These are phyloP conservation scores for Apophysomyces ossiformis DNA, from an alignment of 371 early-diverging fungal genomes.

Conservation along the genomic window DNA sequence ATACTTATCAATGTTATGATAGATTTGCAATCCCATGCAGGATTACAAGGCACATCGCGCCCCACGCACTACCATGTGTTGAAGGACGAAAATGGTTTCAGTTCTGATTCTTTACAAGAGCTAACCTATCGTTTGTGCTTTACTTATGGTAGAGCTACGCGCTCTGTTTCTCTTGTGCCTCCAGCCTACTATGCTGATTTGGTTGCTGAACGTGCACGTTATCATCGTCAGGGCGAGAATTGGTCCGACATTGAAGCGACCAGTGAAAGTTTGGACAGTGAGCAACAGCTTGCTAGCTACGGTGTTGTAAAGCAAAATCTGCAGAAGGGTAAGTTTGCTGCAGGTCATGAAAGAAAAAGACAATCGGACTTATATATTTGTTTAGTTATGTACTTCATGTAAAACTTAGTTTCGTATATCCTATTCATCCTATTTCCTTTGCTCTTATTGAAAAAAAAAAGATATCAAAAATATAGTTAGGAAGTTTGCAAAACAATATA, in stretches of 20 bases:
- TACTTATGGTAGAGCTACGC: constrained; percentile 82
- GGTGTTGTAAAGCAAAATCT: constrained; percentile 42
- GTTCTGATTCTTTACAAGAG: constrained; percentile 73
- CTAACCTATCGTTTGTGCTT: constrained; percentile 87
- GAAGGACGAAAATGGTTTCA: constrained; percentile 80
- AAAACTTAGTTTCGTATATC: neutral
- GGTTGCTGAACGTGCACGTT: constrained; percentile 77
- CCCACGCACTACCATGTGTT: constrained; percentile 87
- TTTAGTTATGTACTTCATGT: constrained; percentile 29
- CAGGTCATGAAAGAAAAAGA: constrained; percentile 7
- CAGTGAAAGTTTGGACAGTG: constrained; percentile 31
- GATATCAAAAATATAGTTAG: too few relatives aligned
- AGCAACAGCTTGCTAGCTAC: constrained; percentile 35
- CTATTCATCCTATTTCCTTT: too few relatives aligned
- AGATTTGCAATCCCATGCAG: constrained; percentile 83
- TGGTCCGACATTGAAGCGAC: constrained; percentile 42
- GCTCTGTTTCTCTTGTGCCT: constrained; percentile 78
- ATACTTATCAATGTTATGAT: neutral
- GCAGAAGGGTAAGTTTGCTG: constrained; percentile 29
- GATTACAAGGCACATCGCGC: constrained; percentile 88
- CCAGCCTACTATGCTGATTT: constrained; percentile 92
- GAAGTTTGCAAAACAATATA: too few relatives aligned
- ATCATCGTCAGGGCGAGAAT: constrained; percentile 61
- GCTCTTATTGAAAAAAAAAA: too few relatives aligned
- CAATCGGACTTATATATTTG: neutral